phyloP scores from a whole-genome alignment of 768 basidiomycete species.

The Clathrus columnatus region DNA sequence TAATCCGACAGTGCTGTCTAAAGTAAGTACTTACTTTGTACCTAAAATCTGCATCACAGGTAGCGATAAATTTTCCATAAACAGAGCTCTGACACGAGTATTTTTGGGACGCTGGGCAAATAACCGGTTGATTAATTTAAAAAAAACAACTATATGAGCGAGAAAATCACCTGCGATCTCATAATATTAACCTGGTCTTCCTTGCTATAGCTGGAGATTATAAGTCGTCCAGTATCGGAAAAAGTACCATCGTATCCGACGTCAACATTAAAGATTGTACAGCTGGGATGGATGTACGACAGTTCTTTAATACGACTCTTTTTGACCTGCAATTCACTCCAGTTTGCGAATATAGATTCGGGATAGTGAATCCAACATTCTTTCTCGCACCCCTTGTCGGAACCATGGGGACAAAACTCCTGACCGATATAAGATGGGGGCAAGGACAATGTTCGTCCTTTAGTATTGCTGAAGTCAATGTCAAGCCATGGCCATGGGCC shows the following conservation, averaged over 20 bases:
- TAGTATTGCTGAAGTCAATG: constrained; percentile 27
- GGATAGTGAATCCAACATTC: constrained; percentile 35
- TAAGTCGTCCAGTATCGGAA: background rate
- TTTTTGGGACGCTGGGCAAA: constrained; percentile 23
- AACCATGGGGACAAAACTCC: background rate
- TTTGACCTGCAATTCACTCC: constrained; percentile 37
- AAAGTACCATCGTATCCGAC: constrained; percentile 17
- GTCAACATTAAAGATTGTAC: constrained; percentile 10
- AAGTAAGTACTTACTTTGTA: constrained; percentile 30
- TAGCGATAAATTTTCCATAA: constrained; percentile 41
- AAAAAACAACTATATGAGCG: background rate
- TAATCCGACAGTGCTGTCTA: background rate
- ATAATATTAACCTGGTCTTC: constrained; percentile 28
- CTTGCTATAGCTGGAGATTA: constrained; percentile 9
- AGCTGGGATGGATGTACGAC: constrained; percentile 13
- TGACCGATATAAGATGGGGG: background rate
- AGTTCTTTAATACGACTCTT: constrained; percentile 25
- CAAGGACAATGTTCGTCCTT: background rate
- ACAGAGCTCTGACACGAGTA: constrained; percentile 39
- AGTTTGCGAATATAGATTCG: constrained; percentile 45
- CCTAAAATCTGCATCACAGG: constrained; percentile 50
- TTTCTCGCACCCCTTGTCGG: background rate
- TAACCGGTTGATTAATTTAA: background rate
- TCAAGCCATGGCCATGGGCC: constrained; percentile 33
- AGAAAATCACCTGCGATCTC: constrained; percentile 22